phyloP scores from a whole-genome alignment of 2,329 filamentous ascomycete genomes.

The Trichoderma oligosporum region DNA sequence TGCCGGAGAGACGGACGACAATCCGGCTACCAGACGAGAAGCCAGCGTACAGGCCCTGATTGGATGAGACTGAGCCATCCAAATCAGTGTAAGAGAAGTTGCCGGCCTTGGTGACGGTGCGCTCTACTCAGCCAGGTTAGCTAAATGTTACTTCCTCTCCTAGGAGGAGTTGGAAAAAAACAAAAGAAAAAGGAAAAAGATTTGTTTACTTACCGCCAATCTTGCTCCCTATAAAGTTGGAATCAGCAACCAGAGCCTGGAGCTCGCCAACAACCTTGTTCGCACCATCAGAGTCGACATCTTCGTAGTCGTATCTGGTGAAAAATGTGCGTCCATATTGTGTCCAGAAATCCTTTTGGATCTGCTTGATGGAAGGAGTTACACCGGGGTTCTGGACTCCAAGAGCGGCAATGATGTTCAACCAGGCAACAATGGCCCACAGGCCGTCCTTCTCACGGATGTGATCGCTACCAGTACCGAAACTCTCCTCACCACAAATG shows the following conservation, averaged over 20 bases:
- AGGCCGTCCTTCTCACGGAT: constrained; percentile 98
- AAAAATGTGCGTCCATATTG: constrained; percentile 98
- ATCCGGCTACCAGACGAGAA: constrained; percentile 95
- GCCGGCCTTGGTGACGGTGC: constrained; percentile 82
- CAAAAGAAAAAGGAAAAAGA: background rate
- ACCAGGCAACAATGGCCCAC: constrained; percentile 95
- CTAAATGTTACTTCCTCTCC: constrained; percentile 19
- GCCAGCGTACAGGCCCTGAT: constrained; percentile 92
- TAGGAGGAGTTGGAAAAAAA: background rate
- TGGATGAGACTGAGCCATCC: constrained; percentile 92
- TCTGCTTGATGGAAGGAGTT: constrained; percentile 88
- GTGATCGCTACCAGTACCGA: constrained; percentile 97
- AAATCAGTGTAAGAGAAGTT: constrained; percentile 99
- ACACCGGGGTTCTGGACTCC: constrained; percentile 75
- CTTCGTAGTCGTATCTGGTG: constrained; percentile 97
- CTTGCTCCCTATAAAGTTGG: constrained; percentile 74
- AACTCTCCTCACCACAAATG: constrained; percentile 97
- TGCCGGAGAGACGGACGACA: constrained; percentile 90
- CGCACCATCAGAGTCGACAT: constrained; percentile 85
- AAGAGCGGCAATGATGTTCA: constrained; percentile 96
- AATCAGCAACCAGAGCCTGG: constrained; percentile 69
- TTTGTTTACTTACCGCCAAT: constrained; percentile 64
- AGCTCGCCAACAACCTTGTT: constrained; percentile 84
- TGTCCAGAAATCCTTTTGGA: constrained; percentile 96
- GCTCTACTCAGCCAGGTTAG: constrained; percentile 42